A percentile compares a stretch with the other conserved stretches of the same genome.
phyloP scores from a whole-genome alignment of 768 basidiomycete genomes.

The Kondoa subrosea region DNA sequence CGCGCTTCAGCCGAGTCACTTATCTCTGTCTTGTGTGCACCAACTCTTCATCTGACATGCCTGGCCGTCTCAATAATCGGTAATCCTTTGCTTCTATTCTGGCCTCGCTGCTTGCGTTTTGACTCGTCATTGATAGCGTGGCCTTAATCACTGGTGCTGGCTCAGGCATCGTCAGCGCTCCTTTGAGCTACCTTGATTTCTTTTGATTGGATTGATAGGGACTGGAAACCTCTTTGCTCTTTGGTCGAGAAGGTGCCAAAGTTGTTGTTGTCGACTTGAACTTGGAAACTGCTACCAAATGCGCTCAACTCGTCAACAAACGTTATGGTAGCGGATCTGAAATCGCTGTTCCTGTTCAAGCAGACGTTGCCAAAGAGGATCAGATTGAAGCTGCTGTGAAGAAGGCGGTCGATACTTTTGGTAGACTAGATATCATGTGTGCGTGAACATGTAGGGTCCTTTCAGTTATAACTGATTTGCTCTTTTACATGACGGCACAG shows the following conservation, averaged over 20 bases:
- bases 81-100: too few relatives aligned
- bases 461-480: background rate
- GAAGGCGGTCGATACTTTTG: constrained; percentile 61
- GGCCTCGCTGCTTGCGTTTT: too few relatives aligned
- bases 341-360: constrained; percentile 47
- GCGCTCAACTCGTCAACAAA: constrained; percentile 45
- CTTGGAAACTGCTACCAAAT: constrained; percentile 51
- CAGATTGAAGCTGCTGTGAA: constrained; percentile 73
- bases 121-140: too few relatives aligned
- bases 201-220: too few relatives aligned
- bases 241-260: constrained; percentile 78
- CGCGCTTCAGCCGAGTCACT: too few relatives aligned
- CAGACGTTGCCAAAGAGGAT: constrained; percentile 75
- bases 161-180: too few relatives aligned
- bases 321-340: constrained; percentile 39
- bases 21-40: too few relatives aligned
- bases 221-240: constrained; percentile 82
- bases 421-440: constrained; percentile 78
- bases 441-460: background rate
- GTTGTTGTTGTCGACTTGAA: constrained; percentile 82
- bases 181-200: too few relatives aligned
- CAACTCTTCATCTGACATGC: too few relatives aligned
- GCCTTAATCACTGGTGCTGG: too few relatives aligned
- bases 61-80: too few relatives aligned
- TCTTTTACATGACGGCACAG: too few relatives aligned